A percentile compares a stretch with the other conserved stretches of the same genome.
phyloP scores from a whole-genome alignment of 2,329 filamentous ascomycete species.

The Ascochyta clinopodiicola region DNA sequence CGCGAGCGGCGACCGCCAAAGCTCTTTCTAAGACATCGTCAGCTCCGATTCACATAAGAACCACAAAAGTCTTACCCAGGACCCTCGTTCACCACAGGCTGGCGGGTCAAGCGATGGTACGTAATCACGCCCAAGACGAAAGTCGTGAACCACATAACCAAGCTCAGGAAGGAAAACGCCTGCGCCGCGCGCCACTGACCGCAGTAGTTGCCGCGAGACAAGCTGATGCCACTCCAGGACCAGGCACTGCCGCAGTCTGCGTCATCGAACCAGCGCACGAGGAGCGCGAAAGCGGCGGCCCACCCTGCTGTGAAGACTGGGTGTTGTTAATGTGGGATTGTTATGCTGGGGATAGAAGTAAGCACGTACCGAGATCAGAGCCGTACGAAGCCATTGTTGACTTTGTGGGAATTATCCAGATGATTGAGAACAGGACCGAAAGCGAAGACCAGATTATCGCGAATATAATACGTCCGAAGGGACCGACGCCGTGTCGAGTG shows the following conservation, averaged over 20 bases:
- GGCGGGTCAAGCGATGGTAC: conserved; percentile 23
- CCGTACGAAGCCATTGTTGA: conserved; percentile 73
- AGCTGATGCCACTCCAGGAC: conserved; percentile 63
- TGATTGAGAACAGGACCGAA: conserved; percentile 70
- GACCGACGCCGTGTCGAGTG: conserved; percentile 57
- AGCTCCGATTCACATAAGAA: neutral
- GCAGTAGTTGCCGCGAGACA: conserved; percentile 57
- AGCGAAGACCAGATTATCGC: conserved; percentile 73
- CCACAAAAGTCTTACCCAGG: conserved; percentile 5
- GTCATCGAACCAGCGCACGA: conserved; percentile 37
- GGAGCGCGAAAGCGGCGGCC: conserved; percentile 61
- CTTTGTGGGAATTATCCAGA: conserved; percentile 77
- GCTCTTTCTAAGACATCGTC: conserved; percentile 2
- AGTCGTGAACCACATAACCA: conserved; percentile 73
- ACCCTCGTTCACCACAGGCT: conserved; percentile 13
- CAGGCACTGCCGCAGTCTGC: conserved; percentile 38
- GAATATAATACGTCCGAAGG: conserved; percentile 74
- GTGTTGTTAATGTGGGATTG: neutral
- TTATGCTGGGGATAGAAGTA: too few species aligned
- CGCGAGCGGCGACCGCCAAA: conserved; percentile 12
- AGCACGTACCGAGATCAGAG: conserved; percentile 60
- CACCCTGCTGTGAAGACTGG: conserved; percentile 69
- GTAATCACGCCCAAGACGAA: conserved; percentile 32
- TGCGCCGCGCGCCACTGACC: conserved; percentile 73
- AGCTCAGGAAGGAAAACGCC: conserved; percentile 75